These are phyloP conservation scores for Hericium alpestre DNA, from an alignment of 768 basidiomycete species.

Conservation along the genomic window DNA sequence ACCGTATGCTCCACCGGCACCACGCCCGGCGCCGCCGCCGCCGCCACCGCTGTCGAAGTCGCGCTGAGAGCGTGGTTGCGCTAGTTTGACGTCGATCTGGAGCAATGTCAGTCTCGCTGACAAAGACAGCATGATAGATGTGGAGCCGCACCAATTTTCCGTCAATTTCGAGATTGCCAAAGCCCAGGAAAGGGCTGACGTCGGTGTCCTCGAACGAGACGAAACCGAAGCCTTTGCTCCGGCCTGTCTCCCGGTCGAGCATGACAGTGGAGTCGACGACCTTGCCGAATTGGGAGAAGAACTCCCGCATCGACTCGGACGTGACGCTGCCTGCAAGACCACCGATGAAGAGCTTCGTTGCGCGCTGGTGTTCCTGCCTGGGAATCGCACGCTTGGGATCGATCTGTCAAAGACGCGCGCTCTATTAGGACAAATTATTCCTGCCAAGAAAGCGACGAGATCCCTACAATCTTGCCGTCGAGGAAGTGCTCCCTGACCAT, in stretches of 20 bases:
- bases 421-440: not conserved
- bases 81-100: conserved; percentile 92
- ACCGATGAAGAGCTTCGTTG: conserved; percentile 91
- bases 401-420: conserved; percentile 44
- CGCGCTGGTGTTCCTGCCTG: conserved; percentile 83
- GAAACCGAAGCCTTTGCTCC: conserved; percentile 95
- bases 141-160: conserved; percentile 68
- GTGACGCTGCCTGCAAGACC: conserved; percentile 84
- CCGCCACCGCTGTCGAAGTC: conserved; percentile 25
- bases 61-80: conserved; percentile 78
- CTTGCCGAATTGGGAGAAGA: conserved; percentile 86
- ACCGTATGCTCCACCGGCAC: conserved; percentile 10
- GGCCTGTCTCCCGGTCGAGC: conserved; percentile 87
- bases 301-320: conserved; percentile 82
- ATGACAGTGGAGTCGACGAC: conserved; percentile 97
- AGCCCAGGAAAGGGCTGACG: conserved; percentile 77
- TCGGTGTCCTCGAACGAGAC: conserved; percentile 86
- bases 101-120: not conserved
- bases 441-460: not conserved
- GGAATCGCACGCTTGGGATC: conserved; percentile 98
- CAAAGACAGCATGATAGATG: not conserved
- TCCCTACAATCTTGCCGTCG: conserved; percentile 82
- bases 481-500: conserved; percentile 89
- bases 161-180: conserved; percentile 79
- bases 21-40: conserved; percentile 8